These are phyloP conservation scores for Tricladium varicosporioides DNA, from an alignment of 2,329 filamentous ascomycete species.

Conservation along the genomic window DNA sequence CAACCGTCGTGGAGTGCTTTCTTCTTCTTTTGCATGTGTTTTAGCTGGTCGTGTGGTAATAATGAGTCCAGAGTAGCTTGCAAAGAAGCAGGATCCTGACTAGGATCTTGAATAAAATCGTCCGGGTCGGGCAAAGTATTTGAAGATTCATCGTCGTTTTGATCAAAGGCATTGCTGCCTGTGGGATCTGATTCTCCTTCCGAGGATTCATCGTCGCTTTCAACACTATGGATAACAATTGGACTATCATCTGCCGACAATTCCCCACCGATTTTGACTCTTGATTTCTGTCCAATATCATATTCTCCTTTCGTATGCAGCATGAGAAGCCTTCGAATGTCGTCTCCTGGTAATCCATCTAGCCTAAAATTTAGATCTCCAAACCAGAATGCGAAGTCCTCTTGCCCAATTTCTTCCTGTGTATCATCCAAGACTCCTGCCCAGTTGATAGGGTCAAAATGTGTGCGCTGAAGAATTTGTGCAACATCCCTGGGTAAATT, in stretches of 20 bases:
- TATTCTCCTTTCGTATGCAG: conserved; percentile 81
- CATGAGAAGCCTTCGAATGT: conserved; percentile 80
- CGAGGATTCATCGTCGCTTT: conserved; percentile 47
- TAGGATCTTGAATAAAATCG: conserved; percentile 64
- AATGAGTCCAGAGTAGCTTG: conserved; percentile 86
- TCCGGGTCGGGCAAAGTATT: conserved; percentile 57
- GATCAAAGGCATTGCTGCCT: conserved; percentile 29
- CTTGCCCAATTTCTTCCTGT: conserved; percentile 73
- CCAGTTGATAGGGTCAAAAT: conserved; percentile 71
- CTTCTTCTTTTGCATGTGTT: conserved; percentile 67
- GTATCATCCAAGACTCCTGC: conserved; percentile 65
- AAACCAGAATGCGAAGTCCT: conserved; percentile 95
- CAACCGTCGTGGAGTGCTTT: conserved; percentile 90
- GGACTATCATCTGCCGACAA: conserved; percentile 47
- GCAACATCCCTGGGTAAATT: conserved; percentile 58
- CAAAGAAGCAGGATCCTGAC: conserved; percentile 78
- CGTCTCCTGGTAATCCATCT: conserved; percentile 82
- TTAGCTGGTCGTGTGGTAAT: conserved; percentile 85
- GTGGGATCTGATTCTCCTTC: conserved; percentile 32
- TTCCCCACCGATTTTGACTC: conserved; percentile 33
- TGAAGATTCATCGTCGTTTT: conserved; percentile 37
- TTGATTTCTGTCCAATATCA: conserved; percentile 47
- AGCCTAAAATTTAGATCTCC: conserved; percentile 95
- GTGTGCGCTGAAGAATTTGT: conserved; percentile 73
- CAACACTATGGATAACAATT: conserved; percentile 41